Evolutionary conservation across 2,329 filamentous ascomycete genomes (phyloP).

Genomic region (Calonectria multiphialidica): DNA sequence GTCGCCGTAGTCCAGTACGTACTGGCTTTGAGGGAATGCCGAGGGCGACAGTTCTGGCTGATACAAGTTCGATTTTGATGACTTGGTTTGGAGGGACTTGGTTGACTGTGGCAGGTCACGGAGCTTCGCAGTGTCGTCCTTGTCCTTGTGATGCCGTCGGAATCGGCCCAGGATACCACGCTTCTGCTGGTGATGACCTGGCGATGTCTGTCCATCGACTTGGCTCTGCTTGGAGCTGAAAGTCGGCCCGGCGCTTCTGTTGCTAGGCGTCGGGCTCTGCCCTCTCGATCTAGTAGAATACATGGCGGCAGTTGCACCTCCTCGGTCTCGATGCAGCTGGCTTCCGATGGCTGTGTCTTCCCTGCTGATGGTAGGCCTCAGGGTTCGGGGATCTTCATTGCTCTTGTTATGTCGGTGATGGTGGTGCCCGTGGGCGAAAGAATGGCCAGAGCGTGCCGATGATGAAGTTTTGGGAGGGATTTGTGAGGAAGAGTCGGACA

Average conservation of each 20-base stretch:
- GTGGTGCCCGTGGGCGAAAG: slow-evolving; percentile 73
- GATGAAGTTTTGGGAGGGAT: slow-evolving; percentile 72
- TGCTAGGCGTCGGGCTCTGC: slow-evolving; percentile 85
- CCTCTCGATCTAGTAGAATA: slow-evolving; percentile 69
- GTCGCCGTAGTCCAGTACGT: slow-evolving; percentile 45
- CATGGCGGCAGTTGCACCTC: slow-evolving; percentile 63
- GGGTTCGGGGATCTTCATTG: slow-evolving; percentile 73
- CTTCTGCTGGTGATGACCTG: slow-evolving; percentile 62
- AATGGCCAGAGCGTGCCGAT: slow-evolving; percentile 70
- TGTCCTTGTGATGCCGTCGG: slow-evolving; percentile 67
- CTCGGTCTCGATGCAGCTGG: slow-evolving; percentile 60
- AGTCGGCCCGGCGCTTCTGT: slow-evolving; percentile 65
- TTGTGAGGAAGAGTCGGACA: slow-evolving; percentile 60
- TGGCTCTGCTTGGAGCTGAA: slow-evolving; percentile 62
- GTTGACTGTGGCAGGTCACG: slow-evolving; percentile 65
- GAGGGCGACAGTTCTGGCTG: slow-evolving; percentile 55
- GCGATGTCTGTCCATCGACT: slow-evolving; percentile 69
- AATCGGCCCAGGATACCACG: slow-evolving; percentile 64
- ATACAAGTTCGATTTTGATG: slow-evolving; percentile 61
- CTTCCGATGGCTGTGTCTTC: slow-evolving; percentile 72
- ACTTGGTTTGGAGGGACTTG: slow-evolving; percentile 64
- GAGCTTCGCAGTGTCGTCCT: slow-evolving; percentile 55
- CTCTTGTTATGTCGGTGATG: slow-evolving; percentile 78
- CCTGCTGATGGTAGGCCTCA: slow-evolving; percentile 80
- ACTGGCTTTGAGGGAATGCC: slow-evolving; percentile 47